Evolutionary conservation across 805 yeast genomes (phyloP), one percentile per base, ranked within the genome.

Genomic region (Candida koratica): DNA sequence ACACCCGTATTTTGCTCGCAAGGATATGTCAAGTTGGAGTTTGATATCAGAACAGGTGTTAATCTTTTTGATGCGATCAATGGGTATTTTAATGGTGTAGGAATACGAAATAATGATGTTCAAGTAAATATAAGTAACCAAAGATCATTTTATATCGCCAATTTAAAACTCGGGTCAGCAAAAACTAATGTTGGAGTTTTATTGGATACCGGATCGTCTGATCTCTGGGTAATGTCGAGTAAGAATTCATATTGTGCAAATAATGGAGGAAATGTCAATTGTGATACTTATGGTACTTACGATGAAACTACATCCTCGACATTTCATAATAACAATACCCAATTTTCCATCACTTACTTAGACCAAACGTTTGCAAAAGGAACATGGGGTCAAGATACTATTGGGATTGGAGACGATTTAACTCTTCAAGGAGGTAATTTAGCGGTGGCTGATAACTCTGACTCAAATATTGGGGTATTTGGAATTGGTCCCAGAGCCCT

Each of bases 321-420:
- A 8, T 70, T 54, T 43, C 19, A 42, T 2, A 37, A 41, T 13
- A 64, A 67, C 36, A 63, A 64, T 8, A 49, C 56, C 7, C 42
- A 49, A 1, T 75, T 75, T 46, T 34, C 51, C n/a, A 75, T 75
- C 40, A 24, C 49, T 4, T 75, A 75, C 44, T 77, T 69, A 7
- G 81, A 75, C 47, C 51, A 56, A 8, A 65, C 77, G 2, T 60
- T 48, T 37, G 79, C 79, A 6, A 39, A 44, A 4, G 56, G 56
- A 13, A 36, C 45, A 25, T 51, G 45, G 45, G 47, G 42, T 25
- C 44, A 38, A 24, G 56, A 51, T 29, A 37, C 45, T n/a, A 47
- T 48, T 16, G 36, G 34, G 6, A 34, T 51, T n/a, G 25, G 40
- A 15, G 36, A 38, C 25, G 39, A 32, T 23, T 37, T 46, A 20